Percentiles rank a stretch among this genome's conserved stretches.
phyloP scores from a whole-genome alignment of 2,329 filamentous ascomycete genomes.

The Hypoxylon sp. region DNA sequence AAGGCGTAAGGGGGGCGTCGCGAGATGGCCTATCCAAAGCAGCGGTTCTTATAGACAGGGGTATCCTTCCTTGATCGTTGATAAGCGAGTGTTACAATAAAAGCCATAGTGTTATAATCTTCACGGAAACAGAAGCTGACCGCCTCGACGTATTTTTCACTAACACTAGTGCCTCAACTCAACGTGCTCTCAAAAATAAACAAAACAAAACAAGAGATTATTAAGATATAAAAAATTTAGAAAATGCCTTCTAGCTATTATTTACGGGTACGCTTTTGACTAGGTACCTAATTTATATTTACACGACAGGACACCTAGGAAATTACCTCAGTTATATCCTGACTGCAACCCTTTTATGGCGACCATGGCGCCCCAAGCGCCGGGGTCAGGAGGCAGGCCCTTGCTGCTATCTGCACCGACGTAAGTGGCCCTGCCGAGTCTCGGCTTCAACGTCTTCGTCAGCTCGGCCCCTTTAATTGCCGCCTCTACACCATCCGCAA shows the following conservation, averaged over 20 bases:
- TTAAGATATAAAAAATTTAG: slow-evolving; percentile 2
- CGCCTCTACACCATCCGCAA: slow-evolving; percentile 69
- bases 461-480: slow-evolving; percentile 71
- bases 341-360: slow-evolving; percentile 59
- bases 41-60: slow-evolving; percentile 12
- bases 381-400: slow-evolving; percentile 74
- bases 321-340: slow-evolving; percentile 40
- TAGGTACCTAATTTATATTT: too few relatives aligned
- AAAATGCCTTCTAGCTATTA: background rate
- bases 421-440: slow-evolving; percentile 76
- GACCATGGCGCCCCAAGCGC: slow-evolving; percentile 77
- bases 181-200: background rate
- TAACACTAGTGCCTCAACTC: background rate
- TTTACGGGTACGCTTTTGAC: background rate
- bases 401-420: slow-evolving; percentile 66
- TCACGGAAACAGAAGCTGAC: slow-evolving; percentile 7
- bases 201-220: background rate
- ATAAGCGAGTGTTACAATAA: slow-evolving; percentile 13
- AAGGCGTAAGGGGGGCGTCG: slow-evolving; percentile 52
- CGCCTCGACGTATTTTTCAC: background rate
- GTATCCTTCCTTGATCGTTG: slow-evolving; percentile 11
- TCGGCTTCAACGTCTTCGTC: slow-evolving; percentile 75
- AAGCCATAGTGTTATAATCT: slow-evolving; percentile 6
- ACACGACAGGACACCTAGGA: slow-evolving; percentile 2
- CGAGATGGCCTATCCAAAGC: background rate